Evolutionary conservation across 1,284 basidiomycete species (phyloP).

Genomic region (Cutaneotrichosporon curvatum): DNA sequence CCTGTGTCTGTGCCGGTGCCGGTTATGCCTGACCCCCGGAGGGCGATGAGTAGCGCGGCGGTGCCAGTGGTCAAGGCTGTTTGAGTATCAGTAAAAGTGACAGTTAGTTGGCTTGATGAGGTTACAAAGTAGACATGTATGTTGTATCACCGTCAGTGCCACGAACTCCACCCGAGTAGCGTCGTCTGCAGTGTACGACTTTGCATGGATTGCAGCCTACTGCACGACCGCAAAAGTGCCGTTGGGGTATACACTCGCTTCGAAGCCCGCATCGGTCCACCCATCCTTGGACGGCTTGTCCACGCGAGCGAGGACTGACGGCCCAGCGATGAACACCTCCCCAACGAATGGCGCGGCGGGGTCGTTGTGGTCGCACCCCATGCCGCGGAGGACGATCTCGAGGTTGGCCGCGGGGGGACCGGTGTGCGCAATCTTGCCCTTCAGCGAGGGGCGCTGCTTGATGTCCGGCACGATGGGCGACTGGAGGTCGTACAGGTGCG

Average conservation of each 20-base stretch:
- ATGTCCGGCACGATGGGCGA: slow-evolving; percentile 20
- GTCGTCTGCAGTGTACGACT: too few relatives aligned
- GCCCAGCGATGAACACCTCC: slow-evolving; percentile 30
- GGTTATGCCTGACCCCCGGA: too few relatives aligned
- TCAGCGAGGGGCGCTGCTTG: slow-evolving; percentile 11
- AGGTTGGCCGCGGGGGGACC: slow-evolving; percentile 42
- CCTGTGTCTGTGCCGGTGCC: too few relatives aligned
- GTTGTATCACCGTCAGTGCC: too few relatives aligned
- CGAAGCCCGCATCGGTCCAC: slow-evolving; percentile 29
- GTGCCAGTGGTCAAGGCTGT: too few relatives aligned
- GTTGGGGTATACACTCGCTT: slow-evolving; percentile 33
- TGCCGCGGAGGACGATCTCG: slow-evolving; percentile 33
- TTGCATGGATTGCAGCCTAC: too few relatives aligned
- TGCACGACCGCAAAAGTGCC: slow-evolving; percentile 32
- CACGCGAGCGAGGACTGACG: slow-evolving; percentile 19
- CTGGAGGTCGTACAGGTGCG: slow-evolving; percentile 41
- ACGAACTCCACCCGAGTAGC: too few relatives aligned
- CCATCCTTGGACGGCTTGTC: slow-evolving; percentile 16
- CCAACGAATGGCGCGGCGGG: slow-evolving; percentile 15
- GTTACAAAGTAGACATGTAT: too few relatives aligned
- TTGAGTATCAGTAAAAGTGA: too few relatives aligned
- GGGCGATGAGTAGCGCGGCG: too few relatives aligned
- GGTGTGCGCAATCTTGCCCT: slow-evolving; percentile 20
- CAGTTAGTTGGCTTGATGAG: too few relatives aligned
- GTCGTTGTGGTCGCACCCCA: slow-evolving; percentile 21